Evolutionary conservation across 2,329 filamentous ascomycete genomes (phyloP).

Genomic region (Aspergillus felis): DNA sequence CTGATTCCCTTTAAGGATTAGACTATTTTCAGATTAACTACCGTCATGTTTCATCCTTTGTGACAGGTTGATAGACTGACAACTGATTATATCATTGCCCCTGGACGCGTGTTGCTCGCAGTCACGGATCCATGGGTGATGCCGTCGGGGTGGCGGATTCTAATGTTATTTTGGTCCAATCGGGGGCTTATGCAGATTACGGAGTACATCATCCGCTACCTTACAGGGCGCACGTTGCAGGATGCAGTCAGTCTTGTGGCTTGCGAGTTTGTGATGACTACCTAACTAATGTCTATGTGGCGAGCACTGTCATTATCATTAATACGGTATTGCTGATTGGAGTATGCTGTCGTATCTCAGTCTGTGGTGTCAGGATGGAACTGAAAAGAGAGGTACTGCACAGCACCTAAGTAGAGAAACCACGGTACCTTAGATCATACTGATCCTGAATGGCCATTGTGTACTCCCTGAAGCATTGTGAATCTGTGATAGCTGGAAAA

Average conservation of each 20-base stretch:
- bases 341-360: neutral
- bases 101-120: neutral
- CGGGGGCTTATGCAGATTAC: neutral
- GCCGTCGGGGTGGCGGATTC: neutral
- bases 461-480: too few species aligned
- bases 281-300: neutral
- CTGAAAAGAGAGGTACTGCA: too few species aligned
- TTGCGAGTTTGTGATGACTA: neutral
- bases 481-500: too few species aligned
- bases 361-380: neutral
- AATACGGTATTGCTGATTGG: neutral
- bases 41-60: neutral
- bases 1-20: neutral
- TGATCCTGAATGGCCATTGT: neutral
- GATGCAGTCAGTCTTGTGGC: too few species aligned
- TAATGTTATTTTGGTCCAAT: neutral
- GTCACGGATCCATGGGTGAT: neutral
- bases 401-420: neutral
- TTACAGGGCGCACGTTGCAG: too few species aligned
- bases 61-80: too few species aligned
- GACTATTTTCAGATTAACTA: neutral
- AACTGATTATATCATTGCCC: too few species aligned
- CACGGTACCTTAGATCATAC: neutral
- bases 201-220: neutral
- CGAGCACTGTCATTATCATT: neutral